A percentile compares a stretch with the other conserved stretches of the same genome.
Conservation (phyloP, 176 grass and related monocot species). For the Ananas comosus region DNA sequence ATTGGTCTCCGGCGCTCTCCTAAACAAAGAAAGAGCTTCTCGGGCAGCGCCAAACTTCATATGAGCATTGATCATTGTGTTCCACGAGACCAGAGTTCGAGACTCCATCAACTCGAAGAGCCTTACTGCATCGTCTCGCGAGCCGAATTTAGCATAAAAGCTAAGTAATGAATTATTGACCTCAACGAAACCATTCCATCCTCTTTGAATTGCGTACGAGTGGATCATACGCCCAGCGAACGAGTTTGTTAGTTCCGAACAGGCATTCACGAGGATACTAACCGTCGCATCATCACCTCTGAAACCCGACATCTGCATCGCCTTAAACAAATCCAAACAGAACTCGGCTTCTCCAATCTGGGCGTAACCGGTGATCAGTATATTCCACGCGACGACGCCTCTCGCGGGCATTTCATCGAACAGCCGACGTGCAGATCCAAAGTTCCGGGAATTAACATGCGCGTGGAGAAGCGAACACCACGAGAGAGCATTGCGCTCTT, state of each 20-base stretch:
- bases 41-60: slow-evolving; percentile 38
- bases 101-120: slow-evolving; percentile 42
- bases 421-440: slow-evolving; percentile 20
- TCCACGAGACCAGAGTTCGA: slow-evolving; percentile 44
- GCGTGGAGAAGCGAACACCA: slow-evolving; percentile 61
- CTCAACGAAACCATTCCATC: slow-evolving; percentile 24
- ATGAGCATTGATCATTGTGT: slow-evolving; percentile 44
- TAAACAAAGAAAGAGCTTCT: slow-evolving; percentile 32
- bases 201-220: slow-evolving; percentile 26
- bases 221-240: slow-evolving; percentile 29
- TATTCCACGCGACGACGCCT: slow-evolving; percentile 52
- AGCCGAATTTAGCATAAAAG: slow-evolving; percentile 44
- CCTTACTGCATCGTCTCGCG: slow-evolving; percentile 23
- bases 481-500: slow-evolving; percentile 34
- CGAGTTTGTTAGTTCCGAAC: slow-evolving; percentile 25
- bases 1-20: slow-evolving; percentile 35
- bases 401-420: slow-evolving; percentile 42
- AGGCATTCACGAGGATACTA: slow-evolving; percentile 37
- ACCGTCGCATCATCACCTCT: slow-evolving; percentile 37
- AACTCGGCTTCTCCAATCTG: slow-evolving; percentile 15
- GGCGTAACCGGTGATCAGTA: slow-evolving; percentile 44
- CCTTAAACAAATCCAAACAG: slow-evolving; percentile 33
- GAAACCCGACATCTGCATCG: slow-evolving; percentile 24
- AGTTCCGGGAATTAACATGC: slow-evolving; percentile 6
- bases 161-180: slow-evolving; percentile 58